phyloP scores from a whole-genome alignment of 2,329 filamentous ascomycete genomes.

The Pseudonectria buxi region DNA sequence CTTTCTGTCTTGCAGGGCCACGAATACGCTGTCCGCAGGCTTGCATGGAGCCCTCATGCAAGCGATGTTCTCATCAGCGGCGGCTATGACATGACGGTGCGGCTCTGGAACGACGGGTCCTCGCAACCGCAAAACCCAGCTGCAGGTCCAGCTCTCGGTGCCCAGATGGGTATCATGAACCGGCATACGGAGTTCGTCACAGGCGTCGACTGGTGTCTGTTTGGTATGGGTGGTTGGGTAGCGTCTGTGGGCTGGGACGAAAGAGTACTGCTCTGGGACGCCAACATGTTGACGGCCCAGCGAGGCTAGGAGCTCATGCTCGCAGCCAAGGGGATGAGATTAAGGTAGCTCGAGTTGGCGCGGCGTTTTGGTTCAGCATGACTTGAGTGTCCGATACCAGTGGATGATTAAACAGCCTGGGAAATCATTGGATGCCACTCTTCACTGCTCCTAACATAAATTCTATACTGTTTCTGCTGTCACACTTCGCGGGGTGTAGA shows the following conservation, averaged over 20 bases:
- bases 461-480: too few relatives aligned
- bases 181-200: conserved; percentile 93
- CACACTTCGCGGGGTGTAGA: too few relatives aligned
- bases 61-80: conserved; percentile 79
- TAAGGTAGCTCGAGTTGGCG: conserved; percentile 5
- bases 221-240: conserved; percentile 92
- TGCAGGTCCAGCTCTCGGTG: conserved; percentile 45
- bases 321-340: background rate
- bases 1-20: conserved; percentile 73
- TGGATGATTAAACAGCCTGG: too few relatives aligned
- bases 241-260: conserved; percentile 95
- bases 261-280: conserved; percentile 85
- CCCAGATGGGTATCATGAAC: conserved; percentile 81
- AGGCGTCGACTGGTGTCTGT: conserved; percentile 96
- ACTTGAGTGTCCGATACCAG: too few relatives aligned
- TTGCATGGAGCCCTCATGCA: conserved; percentile 93
- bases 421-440: too few relatives aligned
- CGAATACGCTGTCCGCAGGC: conserved; percentile 77
- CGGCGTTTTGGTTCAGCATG: background rate
- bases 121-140: conserved; percentile 30
- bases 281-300: conserved; percentile 43
- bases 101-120: conserved; percentile 79
- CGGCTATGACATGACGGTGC: conserved; percentile 96
- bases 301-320: conserved; percentile 15
- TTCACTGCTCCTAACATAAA: too few relatives aligned